Evolutionary conservation across 768 basidiomycete species (phyloP).

Genomic region (Collybiopsis luxurians): DNA sequence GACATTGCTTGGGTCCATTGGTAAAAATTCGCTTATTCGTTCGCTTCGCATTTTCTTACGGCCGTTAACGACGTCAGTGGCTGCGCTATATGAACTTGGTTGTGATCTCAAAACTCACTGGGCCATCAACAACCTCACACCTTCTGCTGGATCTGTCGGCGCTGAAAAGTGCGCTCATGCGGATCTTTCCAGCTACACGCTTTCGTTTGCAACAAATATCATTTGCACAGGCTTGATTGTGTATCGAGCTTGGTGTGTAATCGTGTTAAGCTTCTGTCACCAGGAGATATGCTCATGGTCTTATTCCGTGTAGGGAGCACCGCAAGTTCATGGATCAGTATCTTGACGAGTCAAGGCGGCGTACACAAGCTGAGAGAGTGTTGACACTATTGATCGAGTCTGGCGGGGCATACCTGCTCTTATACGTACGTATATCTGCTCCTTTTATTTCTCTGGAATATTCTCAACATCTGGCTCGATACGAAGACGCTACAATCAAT

Average conservation of each 20-base stretch:
- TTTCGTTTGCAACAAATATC: constrained; percentile 27
- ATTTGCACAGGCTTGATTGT: constrained; percentile 27
- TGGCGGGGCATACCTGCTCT: constrained; percentile 22
- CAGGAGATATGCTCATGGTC: not conserved
- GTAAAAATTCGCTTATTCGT: constrained; percentile 11
- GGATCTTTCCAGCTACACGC: constrained; percentile 25
- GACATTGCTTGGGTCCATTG: constrained; percentile 25
- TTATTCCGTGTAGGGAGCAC: constrained; percentile 15
- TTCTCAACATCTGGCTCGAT: not conserved
- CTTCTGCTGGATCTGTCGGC: constrained; percentile 23
- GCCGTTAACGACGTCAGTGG: constrained; percentile 13
- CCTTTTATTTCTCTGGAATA: not conserved
- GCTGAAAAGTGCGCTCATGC: constrained; percentile 22
- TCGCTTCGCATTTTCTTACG: not conserved
- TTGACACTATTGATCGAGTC: constrained; percentile 27
- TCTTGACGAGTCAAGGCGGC: constrained; percentile 21
- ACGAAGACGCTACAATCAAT: constrained; percentile 26
- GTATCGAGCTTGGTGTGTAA: constrained; percentile 21
- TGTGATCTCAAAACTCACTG: constrained; percentile 25
- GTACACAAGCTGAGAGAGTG: constrained; percentile 25
- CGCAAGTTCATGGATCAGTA: constrained; percentile 22
- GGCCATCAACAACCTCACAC: constrained; percentile 19
- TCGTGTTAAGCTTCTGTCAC: not conserved
- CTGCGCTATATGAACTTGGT: constrained; percentile 27
- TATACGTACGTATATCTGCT: constrained; percentile 19